Evolutionary conservation across 2,329 filamentous ascomycete genomes (phyloP).

Genomic region (Alternaria ventricosa): DNA sequence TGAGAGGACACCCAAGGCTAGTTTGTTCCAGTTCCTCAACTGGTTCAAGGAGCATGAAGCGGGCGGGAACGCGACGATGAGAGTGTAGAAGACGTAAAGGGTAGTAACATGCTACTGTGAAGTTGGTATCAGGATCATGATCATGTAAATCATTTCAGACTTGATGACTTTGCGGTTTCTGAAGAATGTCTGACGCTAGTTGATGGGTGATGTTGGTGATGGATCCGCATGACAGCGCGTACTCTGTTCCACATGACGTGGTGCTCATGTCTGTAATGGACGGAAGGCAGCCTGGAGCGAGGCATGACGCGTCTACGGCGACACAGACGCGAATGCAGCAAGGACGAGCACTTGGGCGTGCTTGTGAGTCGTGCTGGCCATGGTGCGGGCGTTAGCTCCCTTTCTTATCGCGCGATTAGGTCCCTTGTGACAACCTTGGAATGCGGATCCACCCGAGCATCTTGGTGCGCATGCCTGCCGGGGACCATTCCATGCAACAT

Average conservation of each 20-base stretch:
- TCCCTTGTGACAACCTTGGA: slow-evolving; percentile 19
- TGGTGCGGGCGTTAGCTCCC: slow-evolving; percentile 18
- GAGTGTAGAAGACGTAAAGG: slow-evolving; percentile 6
- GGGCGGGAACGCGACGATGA: slow-evolving; percentile 36
- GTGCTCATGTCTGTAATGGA: background rate
- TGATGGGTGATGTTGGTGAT: background rate
- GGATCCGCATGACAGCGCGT: slow-evolving; percentile 22
- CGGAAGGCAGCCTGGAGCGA: background rate
- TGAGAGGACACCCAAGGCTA: slow-evolving; percentile 52
- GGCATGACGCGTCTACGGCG: background rate
- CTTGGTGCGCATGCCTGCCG: slow-evolving; percentile 19
- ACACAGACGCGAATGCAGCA: background rate
- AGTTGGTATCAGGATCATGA: background rate
- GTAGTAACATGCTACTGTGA: background rate
- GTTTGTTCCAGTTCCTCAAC: slow-evolving; percentile 52
- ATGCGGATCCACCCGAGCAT: slow-evolving; percentile 24
- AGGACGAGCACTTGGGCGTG: background rate
- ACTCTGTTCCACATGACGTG: slow-evolving; percentile 32
- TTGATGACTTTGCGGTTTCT: background rate
- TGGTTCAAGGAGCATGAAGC: slow-evolving; percentile 49
- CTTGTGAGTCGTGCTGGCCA: background rate
- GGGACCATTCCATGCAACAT: background rate
- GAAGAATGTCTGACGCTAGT: background rate
- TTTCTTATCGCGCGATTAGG: slow-evolving; percentile 24
- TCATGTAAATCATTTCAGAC: background rate